phyloP scores from a whole-genome alignment of 164 flowering plant species.

The Magnolia sinica region DNA sequence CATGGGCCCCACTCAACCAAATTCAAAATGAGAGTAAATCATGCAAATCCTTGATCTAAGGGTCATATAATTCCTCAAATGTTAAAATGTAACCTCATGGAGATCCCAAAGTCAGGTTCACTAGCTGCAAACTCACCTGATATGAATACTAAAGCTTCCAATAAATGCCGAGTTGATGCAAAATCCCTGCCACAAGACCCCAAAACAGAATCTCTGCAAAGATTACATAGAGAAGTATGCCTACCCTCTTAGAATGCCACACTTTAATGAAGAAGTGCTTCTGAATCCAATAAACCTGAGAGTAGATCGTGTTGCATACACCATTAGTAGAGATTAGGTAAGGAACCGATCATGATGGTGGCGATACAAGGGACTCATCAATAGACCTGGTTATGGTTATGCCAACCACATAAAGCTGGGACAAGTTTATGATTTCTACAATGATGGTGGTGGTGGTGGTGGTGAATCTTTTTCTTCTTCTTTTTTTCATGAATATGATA shows the following conservation, averaged over 20 bases:
- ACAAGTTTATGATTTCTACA: too few relatives aligned
- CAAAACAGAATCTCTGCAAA: conserved; percentile 88
- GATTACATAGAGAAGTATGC: conserved; percentile 78
- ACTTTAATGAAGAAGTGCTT: conserved; percentile 73
- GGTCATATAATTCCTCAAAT: too few relatives aligned
- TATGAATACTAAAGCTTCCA: conserved; percentile 67
- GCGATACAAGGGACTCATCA: not conserved
- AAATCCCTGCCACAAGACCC: conserved; percentile 62
- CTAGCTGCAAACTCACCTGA: not conserved
- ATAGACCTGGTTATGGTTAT: too few relatives aligned
- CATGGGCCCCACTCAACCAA: too few relatives aligned
- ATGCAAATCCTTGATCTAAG: too few relatives aligned
- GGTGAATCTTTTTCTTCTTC: too few relatives aligned
- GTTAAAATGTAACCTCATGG: not conserved
- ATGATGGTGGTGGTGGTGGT: too few relatives aligned
- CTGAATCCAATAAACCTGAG: conserved; percentile 75
- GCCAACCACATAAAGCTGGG: too few relatives aligned
- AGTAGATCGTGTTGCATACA: conserved; percentile 1
- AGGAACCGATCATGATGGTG: not conserved
- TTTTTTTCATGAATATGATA: too few relatives aligned
- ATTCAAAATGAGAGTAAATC: too few relatives aligned
- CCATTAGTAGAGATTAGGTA: not conserved
- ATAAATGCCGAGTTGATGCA: conserved; percentile 55
- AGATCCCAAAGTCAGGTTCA: too few relatives aligned
- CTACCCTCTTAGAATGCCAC: conserved; percentile 74